Evolutionary conservation across 495 filamentous ascomycete species (phyloP), one percentile per base, ranked within the genome.

Genomic region (Aspergillus mulundensis): DNA sequence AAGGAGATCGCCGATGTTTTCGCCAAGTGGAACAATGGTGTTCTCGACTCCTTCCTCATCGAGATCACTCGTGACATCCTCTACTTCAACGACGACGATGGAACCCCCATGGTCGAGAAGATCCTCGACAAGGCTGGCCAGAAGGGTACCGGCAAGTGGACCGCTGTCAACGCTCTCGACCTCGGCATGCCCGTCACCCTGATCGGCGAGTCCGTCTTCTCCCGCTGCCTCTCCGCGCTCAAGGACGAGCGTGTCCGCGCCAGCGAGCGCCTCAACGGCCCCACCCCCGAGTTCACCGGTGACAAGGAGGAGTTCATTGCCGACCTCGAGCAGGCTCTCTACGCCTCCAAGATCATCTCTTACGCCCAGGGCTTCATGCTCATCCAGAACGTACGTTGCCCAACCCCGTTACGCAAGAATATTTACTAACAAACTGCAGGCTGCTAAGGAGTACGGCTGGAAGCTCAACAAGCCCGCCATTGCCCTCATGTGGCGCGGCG

Each of bases 141-240:
- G 83, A 98, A 98, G 82, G 94, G 94, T 77, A 98, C 94, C 63
- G 94, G 94, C 75, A 98, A 98, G 81, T 98, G 94, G 94, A 98
- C 94, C 56, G 95, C 95, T 60, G 93, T 98, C 78, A 98, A 98
- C 72, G 93, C 94, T 56, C 85, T 98, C 53, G 94, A 98, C 73
- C 87, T 98, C 48, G 94, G 94, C 62, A 97, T 97, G 93, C 94
- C 94, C 65, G 94, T 98, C 62, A 97, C 94, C 54, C 78, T 98
- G 61, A 98, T 98, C 58, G 94, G 94, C 56, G 94, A 98, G 81
- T 86, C 94, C 61, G 94, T 98, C 60, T 92, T 97, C 69, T 84
- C 93, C 58, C 88, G 94, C 61, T 98, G 94, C 80, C 69, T 98
- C 71, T 93, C 88, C 61, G 89, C 90, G 34, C 81, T 98, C 73